Evolutionary conservation across 2,329 filamentous ascomycete genomes (phyloP).

Genomic region (Davidsoniella virescens): DNA sequence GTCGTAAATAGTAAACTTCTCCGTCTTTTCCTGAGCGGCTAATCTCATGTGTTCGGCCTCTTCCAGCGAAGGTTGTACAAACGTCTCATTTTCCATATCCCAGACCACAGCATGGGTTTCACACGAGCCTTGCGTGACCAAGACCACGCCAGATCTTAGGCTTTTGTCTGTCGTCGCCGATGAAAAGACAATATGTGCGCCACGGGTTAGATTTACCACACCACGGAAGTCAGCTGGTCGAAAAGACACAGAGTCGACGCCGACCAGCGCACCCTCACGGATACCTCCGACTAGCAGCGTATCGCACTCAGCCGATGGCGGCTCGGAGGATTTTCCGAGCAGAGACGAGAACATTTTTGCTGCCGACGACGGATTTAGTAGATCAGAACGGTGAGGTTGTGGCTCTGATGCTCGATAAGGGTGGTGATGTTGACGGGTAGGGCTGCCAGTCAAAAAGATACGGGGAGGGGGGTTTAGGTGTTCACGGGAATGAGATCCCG

Average conservation of each 20-base stretch:
- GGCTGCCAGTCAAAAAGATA: no score
- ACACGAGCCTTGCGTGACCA: conserved; percentile 24
- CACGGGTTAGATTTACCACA: conserved; percentile 36
- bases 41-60: conserved; percentile 17
- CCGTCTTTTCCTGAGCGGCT: not conserved
- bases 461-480: no score
- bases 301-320: not conserved
- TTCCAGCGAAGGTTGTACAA: conserved; percentile 29
- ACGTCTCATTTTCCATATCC: conserved; percentile 38
- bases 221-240: conserved; percentile 33
- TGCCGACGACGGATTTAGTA: no score
- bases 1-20: conserved; percentile 24
- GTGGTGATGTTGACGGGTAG: no score
- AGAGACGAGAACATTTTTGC: not conserved
- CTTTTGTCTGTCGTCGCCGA: conserved; percentile 30
- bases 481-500: not conserved
- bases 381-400: no score
- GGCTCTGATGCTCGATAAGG: no score
- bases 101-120: conserved; percentile 34
- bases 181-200: conserved; percentile 44
- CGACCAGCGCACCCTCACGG: conserved; percentile 33
- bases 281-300: conserved; percentile 21
- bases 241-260: conserved; percentile 35
- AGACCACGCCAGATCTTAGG: conserved; percentile 41
- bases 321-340: not conserved